A percentile compares a stretch with the other conserved stretches of the same genome.
Evolutionary conservation across 352 stramenopile species (phyloP).

Genomic region (Phytophthora europaea): DNA sequence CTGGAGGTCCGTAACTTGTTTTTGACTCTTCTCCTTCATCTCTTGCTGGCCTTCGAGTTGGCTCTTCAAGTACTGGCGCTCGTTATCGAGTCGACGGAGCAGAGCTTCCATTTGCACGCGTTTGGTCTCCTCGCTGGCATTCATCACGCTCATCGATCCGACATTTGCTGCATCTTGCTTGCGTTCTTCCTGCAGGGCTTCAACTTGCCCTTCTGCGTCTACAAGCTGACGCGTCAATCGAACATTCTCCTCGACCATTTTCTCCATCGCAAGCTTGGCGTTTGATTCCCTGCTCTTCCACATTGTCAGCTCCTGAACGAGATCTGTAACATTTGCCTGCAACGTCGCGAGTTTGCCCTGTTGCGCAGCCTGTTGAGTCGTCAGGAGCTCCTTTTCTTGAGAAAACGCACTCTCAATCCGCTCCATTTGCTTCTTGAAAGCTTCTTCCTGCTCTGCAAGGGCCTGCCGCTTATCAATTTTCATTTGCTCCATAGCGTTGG

Average conservation of each 20-base stretch:
- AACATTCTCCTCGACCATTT: constrained; percentile 78
- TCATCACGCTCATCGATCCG: constrained; percentile 60
- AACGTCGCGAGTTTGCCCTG: constrained; percentile 75
- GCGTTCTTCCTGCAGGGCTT: constrained; percentile 67
- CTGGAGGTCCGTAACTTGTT: constrained; percentile 50
- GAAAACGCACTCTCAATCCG: constrained; percentile 53
- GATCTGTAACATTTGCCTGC: constrained; percentile 80
- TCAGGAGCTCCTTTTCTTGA: constrained; percentile 66
- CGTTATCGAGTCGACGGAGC: constrained; percentile 77
- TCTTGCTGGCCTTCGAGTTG: constrained; percentile 71
- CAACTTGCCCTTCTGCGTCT: constrained; percentile 66
- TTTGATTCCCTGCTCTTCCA: constrained; percentile 78
- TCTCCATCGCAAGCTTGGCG: constrained; percentile 74
- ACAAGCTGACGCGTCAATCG: constrained; percentile 70
- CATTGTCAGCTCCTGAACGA: constrained; percentile 77
- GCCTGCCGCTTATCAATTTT: constrained; percentile 73
- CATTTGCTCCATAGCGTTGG: constrained; percentile 65
- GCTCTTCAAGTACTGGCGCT: constrained; percentile 86
- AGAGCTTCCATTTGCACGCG: constrained; percentile 85
- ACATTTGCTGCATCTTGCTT: constrained; percentile 42
- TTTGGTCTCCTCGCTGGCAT: constrained; percentile 80
- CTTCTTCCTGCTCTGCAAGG: constrained; percentile 67
- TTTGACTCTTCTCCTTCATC: constrained; percentile 53
- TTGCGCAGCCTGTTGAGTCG: constrained; percentile 49
- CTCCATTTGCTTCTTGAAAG: constrained; percentile 62